Percentiles rank a stretch among this genome's conserved stretches.
Evolutionary conservation across 2,329 filamentous ascomycete species (phyloP).

Genomic region (Aspergillus transmontanensis): DNA sequence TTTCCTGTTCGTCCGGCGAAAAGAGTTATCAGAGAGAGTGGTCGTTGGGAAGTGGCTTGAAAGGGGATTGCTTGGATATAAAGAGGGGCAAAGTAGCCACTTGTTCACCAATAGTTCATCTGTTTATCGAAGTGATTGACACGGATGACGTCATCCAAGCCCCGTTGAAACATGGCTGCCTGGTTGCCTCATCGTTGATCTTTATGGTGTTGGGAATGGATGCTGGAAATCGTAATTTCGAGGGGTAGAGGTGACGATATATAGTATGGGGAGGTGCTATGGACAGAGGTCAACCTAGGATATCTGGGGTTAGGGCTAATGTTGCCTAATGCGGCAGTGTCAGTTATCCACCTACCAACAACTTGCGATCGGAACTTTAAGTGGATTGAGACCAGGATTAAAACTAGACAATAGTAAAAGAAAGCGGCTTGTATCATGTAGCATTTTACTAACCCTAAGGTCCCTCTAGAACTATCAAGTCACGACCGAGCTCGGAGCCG

Average conservation of each 20-base stretch:
- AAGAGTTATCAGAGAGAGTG: no score
- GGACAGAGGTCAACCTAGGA: background rate
- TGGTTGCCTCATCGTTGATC: background rate
- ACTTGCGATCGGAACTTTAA: background rate
- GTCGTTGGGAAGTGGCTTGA: no score
- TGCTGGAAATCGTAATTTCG: background rate
- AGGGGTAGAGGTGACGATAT: background rate
- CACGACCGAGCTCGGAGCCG: background rate
- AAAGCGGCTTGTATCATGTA: background rate
- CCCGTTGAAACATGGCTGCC: constrained; percentile 3
- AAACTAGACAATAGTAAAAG: background rate
- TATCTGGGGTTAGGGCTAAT: background rate
- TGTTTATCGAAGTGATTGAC: background rate
- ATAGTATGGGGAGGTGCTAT: background rate
- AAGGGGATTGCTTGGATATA: background rate
- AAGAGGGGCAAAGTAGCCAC: background rate
- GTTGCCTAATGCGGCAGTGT: background rate
- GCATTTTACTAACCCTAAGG: background rate
- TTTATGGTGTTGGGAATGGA: background rate
- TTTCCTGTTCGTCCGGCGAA: background rate
- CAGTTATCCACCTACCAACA: background rate
- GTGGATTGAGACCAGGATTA: background rate
- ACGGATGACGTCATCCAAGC: constrained; percentile 3
- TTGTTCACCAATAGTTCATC: background rate
- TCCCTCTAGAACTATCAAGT: background rate